Evolutionary conservation across 2,329 filamentous ascomycete species (phyloP).

Genomic region (Alternaria ventricosa): DNA sequence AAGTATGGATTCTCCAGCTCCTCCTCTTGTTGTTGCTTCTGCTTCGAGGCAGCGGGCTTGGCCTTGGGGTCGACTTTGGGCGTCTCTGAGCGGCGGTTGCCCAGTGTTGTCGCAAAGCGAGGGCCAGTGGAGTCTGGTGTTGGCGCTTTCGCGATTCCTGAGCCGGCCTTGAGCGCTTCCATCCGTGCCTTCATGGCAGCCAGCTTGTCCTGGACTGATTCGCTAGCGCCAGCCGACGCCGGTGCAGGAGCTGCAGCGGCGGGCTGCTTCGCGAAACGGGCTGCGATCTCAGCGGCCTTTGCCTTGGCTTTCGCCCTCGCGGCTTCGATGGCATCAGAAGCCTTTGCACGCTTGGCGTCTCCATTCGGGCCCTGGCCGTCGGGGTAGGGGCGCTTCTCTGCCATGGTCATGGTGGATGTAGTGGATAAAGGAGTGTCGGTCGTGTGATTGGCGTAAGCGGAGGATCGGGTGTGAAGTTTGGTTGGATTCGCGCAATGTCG

Average conservation of each 20-base stretch:
- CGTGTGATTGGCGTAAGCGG: constrained; percentile 3
- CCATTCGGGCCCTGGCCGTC: constrained; percentile 39
- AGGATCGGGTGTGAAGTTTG: constrained; percentile 6
- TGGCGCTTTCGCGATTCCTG: constrained; percentile 64
- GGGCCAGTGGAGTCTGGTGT: constrained; percentile 53
- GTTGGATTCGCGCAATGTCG: constrained; percentile 1
- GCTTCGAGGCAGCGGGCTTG: constrained; percentile 39
- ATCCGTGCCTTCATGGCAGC: constrained; percentile 40
- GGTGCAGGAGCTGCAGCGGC: constrained; percentile 18
- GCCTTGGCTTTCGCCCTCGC: constrained; percentile 45
- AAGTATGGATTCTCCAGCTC: constrained; percentile 82
- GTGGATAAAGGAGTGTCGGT: neutral
- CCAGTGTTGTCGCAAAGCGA: constrained; percentile 63
- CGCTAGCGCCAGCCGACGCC: constrained; percentile 17
- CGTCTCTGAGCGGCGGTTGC: constrained; percentile 59
- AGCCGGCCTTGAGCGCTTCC: constrained; percentile 55
- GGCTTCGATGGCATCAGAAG: constrained; percentile 38
- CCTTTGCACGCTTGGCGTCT: constrained; percentile 50
- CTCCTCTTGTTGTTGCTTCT: constrained; percentile 56
- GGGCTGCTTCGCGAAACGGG: constrained; percentile 38
- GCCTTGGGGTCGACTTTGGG: constrained; percentile 38
- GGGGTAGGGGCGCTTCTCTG: constrained; percentile 53
- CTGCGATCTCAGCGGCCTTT: constrained; percentile 43
- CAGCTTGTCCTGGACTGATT: constrained; percentile 30
- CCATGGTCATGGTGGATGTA: constrained; percentile 36